A percentile compares a stretch with the other conserved stretches of the same genome.
phyloP scores from a whole-genome alignment of 2,329 filamentous ascomycete species.

The Ceratocystis destructans region DNA sequence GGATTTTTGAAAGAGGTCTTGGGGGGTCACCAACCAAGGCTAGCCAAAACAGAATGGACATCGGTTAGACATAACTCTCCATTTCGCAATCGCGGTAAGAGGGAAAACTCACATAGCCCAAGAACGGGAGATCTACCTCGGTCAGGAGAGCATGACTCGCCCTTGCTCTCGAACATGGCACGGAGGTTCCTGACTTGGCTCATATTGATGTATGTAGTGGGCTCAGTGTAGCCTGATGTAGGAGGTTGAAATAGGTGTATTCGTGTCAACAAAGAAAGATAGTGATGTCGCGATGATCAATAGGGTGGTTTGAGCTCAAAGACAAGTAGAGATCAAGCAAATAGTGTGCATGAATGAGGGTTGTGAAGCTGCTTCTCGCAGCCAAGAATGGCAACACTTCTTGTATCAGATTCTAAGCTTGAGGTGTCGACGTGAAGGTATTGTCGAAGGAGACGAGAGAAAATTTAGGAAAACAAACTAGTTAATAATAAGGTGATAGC shows the following conservation, averaged over 20 bases:
- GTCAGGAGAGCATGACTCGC: slow-evolving; percentile 40
- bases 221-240: neutral
- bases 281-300: neutral
- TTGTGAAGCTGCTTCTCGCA: neutral
- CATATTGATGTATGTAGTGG: slow-evolving; percentile 34
- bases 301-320: neutral
- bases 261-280: neutral
- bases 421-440: neutral
- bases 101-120: slow-evolving; percentile 29
- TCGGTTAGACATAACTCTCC: neutral
- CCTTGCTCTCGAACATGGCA: slow-evolving; percentile 68
- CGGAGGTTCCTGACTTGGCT: slow-evolving; percentile 61
- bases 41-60: slow-evolving; percentile 15
- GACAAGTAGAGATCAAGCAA: neutral
- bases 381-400: neutral
- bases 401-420: neutral
- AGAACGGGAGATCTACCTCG: slow-evolving; percentile 54
- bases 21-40: slow-evolving; percentile 32
- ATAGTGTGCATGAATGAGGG: neutral
- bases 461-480: neutral
- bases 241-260: neutral
- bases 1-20: slow-evolving; percentile 58
- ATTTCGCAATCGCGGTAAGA: slow-evolving; percentile 21
- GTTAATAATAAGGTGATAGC: neutral
- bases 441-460: neutral